Conservation (phyloP, 345 rosid genomes). For the Heritiera littoralis region DNA sequence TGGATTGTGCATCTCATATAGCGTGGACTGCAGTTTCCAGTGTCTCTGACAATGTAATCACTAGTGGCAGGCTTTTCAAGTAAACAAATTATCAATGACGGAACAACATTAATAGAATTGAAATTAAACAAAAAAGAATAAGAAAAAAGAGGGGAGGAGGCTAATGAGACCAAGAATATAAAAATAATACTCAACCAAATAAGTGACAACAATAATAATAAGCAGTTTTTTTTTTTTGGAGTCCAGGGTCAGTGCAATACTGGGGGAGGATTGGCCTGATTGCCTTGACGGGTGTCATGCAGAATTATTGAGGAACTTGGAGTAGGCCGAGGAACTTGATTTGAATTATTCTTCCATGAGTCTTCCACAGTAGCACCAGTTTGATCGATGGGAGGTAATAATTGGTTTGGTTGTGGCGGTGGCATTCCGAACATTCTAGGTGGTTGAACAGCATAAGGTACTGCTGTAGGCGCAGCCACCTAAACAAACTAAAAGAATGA, state of each 20-base stretch:
- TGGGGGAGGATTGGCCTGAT: constrained; percentile 93
- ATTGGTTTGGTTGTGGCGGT: constrained; percentile 68
- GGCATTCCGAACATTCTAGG: constrained; percentile 77
- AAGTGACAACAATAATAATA: not conserved
- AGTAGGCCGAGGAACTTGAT: constrained; percentile 91
- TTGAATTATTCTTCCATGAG: constrained; percentile 77
- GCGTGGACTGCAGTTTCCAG: constrained; percentile 98
- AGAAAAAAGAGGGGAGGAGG: not conserved
- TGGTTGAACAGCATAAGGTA: constrained; percentile 63
- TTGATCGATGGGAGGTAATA: constrained; percentile 71
- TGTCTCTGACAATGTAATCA: constrained; percentile 82
- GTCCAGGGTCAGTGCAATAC: constrained; percentile 36
- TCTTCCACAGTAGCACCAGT: constrained; percentile 62
- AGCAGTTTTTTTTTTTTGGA: not conserved
- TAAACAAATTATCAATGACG: constrained; percentile 19
- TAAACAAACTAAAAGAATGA: constrained; percentile 30
- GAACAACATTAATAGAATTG: constrained; percentile 7
- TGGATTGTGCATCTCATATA: constrained; percentile 96
- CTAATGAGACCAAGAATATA: not conserved
- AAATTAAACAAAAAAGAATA: constrained; percentile 3
- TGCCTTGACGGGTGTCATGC: constrained; percentile 80
- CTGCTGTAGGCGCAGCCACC: constrained; percentile 56
- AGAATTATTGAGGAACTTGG: constrained; percentile 59
- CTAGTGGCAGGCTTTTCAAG: constrained; percentile 79
- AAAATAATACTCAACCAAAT: constrained; percentile 9